Evolutionary conservation across 805 yeast genomes (phyloP).

Genomic region (Yarrowia porcina): DNA sequence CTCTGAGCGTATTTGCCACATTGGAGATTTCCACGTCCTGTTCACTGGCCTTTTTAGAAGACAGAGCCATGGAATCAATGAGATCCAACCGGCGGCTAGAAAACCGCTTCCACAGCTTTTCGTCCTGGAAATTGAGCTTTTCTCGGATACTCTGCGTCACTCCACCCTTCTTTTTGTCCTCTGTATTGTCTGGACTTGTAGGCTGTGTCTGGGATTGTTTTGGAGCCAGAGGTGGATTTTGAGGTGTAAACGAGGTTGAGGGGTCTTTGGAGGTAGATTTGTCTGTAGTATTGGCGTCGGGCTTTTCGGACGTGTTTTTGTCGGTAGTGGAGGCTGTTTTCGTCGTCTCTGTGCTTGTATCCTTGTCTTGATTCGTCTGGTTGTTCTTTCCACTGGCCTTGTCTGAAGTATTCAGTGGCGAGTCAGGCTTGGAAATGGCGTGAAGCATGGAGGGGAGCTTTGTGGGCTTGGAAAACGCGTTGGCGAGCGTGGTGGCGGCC

Average conservation of each 20-base stretch:
- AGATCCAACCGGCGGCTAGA: conserved; percentile 86
- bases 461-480: background rate
- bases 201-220: background rate
- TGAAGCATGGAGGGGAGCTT: conserved; percentile 6
- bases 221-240: background rate
- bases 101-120: conserved; percentile 80
- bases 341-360: background rate
- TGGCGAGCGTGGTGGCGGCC: background rate
- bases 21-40: conserved; percentile 78
- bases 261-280: background rate
- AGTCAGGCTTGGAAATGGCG: background rate
- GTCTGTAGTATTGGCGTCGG: too few relatives aligned
- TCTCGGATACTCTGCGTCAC: conserved; percentile 57
- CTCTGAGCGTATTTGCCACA: conserved; percentile 72
- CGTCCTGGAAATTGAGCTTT: conserved; percentile 73
- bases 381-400: too few relatives aligned
- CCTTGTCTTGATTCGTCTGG: too few relatives aligned
- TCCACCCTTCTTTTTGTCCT: conserved; percentile 37
- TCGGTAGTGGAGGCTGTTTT: too few relatives aligned
- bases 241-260: background rate
- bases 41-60: conserved; percentile 79
- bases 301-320: background rate
- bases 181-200: background rate
- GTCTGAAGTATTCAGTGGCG: background rate
- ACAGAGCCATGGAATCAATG: conserved; percentile 67